Evolutionary conservation across 2,329 filamentous ascomycete species (phyloP), one percentile per base, ranked within the genome.

Genomic region (Fusarium fracticaudum): DNA sequence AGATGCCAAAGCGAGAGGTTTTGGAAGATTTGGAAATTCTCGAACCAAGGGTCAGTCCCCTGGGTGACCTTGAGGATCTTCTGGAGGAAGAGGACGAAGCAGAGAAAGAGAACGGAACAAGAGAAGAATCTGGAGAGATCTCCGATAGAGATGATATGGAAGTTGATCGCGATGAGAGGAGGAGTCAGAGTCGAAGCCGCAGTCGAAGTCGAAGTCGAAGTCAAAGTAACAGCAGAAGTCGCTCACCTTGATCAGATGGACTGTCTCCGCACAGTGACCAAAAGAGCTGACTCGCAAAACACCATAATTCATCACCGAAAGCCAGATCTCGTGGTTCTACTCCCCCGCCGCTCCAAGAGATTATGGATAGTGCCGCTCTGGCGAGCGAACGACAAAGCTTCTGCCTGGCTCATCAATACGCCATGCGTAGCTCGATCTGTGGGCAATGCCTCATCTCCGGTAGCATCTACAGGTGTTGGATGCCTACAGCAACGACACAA

Each of bases 11-110:
- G 68, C 87, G 96, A 76, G 91, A 93, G 74, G 88, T 94, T 59
- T 81, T 99, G 73, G 96, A 99, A 84, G 96, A 99, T 81, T 80
- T 97, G 81, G 96, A 97, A 75, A 83, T 95, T 78, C 80, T 99
- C 79, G 96, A 98, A 80, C 93, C 95, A 57, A 89, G 96, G 74
- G 89, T 94, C 41, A 98, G 95, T 82, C 91, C 94, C 41, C 82
- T 98, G 68, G 94, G 93, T 3, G 94, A 95, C 75, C 86, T 96
- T 63, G 93, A 96, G 75, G 91, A 91, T 72, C 80, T 94, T 74
- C 82, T 94, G 54, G 89, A 90, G 60, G 90, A 91, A 45, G 89
- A 88, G 6, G 88, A 89, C 1, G 87, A 86, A 6, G 84, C 83
- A 15, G 81, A 80, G 80, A 45, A 76, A 37, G 73, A 78, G 69